Evolutionary conservation across 2,329 filamentous ascomycete genomes (phyloP).

Genomic region (Xylariaceae sp.): DNA sequence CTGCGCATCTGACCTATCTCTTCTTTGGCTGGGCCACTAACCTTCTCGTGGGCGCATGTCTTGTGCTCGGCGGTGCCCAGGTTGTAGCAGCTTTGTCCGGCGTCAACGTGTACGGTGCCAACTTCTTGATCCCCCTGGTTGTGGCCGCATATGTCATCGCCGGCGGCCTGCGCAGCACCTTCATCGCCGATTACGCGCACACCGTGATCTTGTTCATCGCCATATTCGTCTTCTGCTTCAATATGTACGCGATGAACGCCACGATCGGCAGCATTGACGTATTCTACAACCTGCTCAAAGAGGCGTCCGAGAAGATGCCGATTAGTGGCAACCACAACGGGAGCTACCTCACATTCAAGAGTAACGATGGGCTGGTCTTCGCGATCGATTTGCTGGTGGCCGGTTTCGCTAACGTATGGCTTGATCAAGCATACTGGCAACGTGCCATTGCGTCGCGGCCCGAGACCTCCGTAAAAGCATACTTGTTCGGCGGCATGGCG

Average conservation of each 20-base stretch:
- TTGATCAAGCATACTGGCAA: conserved; percentile 42
- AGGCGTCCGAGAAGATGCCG: conserved; percentile 27
- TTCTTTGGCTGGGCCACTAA: conserved; percentile 37
- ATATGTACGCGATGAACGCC: conserved; percentile 27
- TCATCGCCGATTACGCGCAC: conserved; percentile 38
- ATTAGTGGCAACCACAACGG: conserved; percentile 30
- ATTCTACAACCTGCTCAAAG: conserved; percentile 33
- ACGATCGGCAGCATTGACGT: conserved; percentile 27
- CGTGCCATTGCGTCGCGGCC: conserved; percentile 37
- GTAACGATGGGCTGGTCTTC: conserved; percentile 32
- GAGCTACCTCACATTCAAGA: conserved; percentile 34
- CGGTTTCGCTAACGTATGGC: conserved; percentile 33
- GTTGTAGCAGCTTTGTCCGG: conserved; percentile 36
- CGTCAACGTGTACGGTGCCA: conserved; percentile 37
- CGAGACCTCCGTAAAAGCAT: conserved; percentile 36
- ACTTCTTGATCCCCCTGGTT: conserved; percentile 34
- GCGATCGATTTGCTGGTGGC: conserved; percentile 32
- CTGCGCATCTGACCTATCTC: conserved; percentile 34
- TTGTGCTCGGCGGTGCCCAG: conserved; percentile 34
- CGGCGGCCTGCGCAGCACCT: conserved; percentile 35
- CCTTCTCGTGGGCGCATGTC: conserved; percentile 34
- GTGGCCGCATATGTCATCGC: conserved; percentile 36
- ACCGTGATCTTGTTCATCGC: conserved; percentile 35
- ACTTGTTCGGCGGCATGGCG: conserved; percentile 36
- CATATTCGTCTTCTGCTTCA: conserved; percentile 35